Base-by-base conservation (phyloP, 2,329 filamentous ascomycete species). In the Alternaria longipes region DNA sequence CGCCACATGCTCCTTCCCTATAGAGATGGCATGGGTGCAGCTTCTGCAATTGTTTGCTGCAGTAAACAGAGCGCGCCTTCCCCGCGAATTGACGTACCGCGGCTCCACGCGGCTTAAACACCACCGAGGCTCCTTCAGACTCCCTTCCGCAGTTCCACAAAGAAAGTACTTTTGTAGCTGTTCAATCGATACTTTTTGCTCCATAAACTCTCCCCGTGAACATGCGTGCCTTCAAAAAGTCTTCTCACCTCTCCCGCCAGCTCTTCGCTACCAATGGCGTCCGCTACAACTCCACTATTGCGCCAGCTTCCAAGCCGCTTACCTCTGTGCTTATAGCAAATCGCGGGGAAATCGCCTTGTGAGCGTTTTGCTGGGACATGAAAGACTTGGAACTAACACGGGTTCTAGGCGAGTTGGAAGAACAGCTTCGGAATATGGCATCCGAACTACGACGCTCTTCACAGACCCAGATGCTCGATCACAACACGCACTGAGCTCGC, bases 291-390 rank as follows among this genome's bases (percentile, higher is more conserved):
- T 77, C 76, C 16, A 72, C 75, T 30, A 60, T 60, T 52, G 57
- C 74, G 46, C 64, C 72, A 20, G 58, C 70, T 18, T 56, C 64
- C 52, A 83, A 78, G 54, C 71, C 83, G n/a, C 72, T 87, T 53
- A 89, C 88, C 56, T 97, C 93, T 8, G 91, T 98, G 42, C 86
- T 99, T 24, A 98, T 99, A 76, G 95, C 95, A 55, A 99, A 99
- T 78, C 90, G 95, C 70, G 95, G 95, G 71, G 95, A 99, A 81
- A 99, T 99, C 71, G 95, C 95, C 51, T 85, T 99, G 77, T 86
- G 77, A 66, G 82, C 20, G 34, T 12, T 8, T 22, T 36, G 32
- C 11, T 8, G n/a, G 32, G 11, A 40, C 8, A 11, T 8, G 11
- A 8, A 24, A 41, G 22, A 3, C 28, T 7, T 0, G 11, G 38